Evolutionary conservation across 2,329 filamentous ascomycete species (phyloP).

Genomic region (Cladosporium sp.): DNA sequence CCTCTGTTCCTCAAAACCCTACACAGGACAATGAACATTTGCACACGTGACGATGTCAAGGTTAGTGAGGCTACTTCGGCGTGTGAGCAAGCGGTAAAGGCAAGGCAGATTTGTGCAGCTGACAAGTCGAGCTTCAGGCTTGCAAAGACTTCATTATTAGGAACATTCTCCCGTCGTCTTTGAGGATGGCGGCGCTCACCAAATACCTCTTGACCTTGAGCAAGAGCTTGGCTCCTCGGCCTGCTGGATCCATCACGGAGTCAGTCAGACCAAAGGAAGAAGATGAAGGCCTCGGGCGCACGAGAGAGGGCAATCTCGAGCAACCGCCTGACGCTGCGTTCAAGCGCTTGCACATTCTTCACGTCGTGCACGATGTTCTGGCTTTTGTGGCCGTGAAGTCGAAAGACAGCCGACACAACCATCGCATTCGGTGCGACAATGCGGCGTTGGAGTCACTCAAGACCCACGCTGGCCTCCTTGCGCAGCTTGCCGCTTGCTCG

Average conservation of each 20-base stretch:
- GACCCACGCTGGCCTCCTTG: conserved; percentile 11
- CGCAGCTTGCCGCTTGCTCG: conserved; percentile 21
- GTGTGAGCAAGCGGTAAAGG: neutral
- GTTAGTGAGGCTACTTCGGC: neutral
- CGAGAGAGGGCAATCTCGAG: conserved; percentile 23
- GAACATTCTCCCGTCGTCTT: conserved; percentile 24
- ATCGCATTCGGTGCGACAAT: neutral
- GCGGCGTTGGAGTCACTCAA: conserved; percentile 14
- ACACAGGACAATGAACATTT: conserved; percentile 12
- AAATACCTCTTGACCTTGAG: conserved; percentile 26
- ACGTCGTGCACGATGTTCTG: conserved; percentile 28
- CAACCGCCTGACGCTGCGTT: conserved; percentile 27
- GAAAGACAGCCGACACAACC: neutral
- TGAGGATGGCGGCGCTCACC: conserved; percentile 23
- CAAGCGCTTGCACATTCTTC: conserved; percentile 30
- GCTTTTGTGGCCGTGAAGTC: neutral
- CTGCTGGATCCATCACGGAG: conserved; percentile 7
- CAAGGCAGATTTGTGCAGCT: neutral
- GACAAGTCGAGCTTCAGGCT: conserved; percentile 4
- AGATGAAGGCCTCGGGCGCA: conserved; percentile 23
- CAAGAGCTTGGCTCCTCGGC: conserved; percentile 22
- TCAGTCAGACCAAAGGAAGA: conserved; percentile 20
- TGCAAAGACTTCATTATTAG: conserved; percentile 29
- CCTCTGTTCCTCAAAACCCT: neutral
- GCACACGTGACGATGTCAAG: conserved; percentile 14